Percentiles rank a stretch among this genome's conserved stretches.
Conservation (phyloP, 2,329 filamentous ascomycete species). For the Monilinia fructigena region DNA sequence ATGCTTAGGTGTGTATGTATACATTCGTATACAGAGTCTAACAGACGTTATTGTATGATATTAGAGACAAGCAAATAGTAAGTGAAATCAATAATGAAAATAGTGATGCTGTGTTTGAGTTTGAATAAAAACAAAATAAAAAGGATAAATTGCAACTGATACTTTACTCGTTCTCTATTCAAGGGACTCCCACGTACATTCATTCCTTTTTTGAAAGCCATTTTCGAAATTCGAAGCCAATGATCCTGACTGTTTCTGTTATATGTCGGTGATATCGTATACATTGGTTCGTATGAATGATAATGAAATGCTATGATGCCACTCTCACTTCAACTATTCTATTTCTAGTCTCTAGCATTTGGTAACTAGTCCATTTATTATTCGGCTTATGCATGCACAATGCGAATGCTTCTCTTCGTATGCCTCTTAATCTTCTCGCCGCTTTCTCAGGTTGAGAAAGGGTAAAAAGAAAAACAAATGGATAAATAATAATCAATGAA, state of each 20-base stretch:
- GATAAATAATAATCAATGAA: background rate
- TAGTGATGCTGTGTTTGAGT: conserved; percentile 11
- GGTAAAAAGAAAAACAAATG: background rate
- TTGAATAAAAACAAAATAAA: background rate
- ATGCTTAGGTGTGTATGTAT: background rate
- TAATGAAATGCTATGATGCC: conserved; percentile 17
- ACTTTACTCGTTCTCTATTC: too few species aligned
- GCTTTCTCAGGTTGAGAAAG: background rate
- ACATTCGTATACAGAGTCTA: background rate
- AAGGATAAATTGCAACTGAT: background rate
- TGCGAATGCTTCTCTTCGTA: conserved; percentile 10
- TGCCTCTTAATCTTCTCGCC: conserved; percentile 6
- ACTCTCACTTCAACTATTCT: background rate
- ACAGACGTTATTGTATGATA: background rate
- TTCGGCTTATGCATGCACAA: conserved; percentile 37
- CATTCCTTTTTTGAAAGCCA: background rate
- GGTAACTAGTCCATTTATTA: conserved; percentile 2
- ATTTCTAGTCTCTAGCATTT: background rate
- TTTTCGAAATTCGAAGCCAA: background rate
- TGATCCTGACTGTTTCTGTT: conserved; percentile 12
- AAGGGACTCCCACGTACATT: background rate
- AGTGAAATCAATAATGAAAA: background rate
- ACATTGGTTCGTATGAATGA: conserved; percentile 17
- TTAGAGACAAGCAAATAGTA: background rate
- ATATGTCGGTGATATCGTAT: conserved; percentile 10